Evolutionary conservation across 805 yeast species (phyloP).

Genomic region (Candida loeiensis): DNA sequence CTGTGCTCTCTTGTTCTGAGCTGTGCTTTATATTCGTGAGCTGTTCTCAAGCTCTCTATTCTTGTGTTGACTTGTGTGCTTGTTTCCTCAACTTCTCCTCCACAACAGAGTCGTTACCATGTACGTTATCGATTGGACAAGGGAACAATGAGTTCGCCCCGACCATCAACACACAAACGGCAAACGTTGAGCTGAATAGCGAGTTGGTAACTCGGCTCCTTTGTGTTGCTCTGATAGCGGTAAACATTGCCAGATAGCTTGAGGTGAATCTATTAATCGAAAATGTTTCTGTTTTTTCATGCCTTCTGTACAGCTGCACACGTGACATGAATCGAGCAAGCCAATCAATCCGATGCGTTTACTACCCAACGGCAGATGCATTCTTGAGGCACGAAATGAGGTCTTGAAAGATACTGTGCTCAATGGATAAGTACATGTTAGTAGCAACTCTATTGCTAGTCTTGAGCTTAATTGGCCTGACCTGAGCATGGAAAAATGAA

Average conservation of each 20-base stretch:
- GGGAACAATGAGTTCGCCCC: slow-evolving; percentile 54
- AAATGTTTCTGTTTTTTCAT: neutral
- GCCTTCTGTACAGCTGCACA: neutral
- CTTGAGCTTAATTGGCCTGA: too few relatives aligned
- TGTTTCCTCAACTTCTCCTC: slow-evolving; percentile 28
- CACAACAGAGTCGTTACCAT: slow-evolving; percentile 38
- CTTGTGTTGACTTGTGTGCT: neutral
- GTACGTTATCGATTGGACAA: slow-evolving; percentile 41
- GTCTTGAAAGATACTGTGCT: neutral
- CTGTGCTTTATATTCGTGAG: neutral
- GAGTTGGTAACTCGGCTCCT: slow-evolving; percentile 59
- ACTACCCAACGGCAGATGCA: neutral
- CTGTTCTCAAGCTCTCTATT: neutral
- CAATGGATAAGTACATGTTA: too few relatives aligned
- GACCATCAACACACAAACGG: slow-evolving; percentile 56
- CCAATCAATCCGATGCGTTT: neutral
- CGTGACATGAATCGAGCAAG: neutral
- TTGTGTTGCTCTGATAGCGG: slow-evolving; percentile 49
- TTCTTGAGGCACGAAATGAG: neutral
- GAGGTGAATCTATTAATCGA: neutral
- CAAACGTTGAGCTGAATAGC: slow-evolving; percentile 67
- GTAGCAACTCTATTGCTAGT: too few relatives aligned
- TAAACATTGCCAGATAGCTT: slow-evolving; percentile 35
- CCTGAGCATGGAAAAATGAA: too few relatives aligned
- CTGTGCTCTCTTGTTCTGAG: too few relatives aligned